Percentiles rank a stretch among this genome's conserved stretches.
Evolutionary conservation across 352 stramenopile species (phyloP).

Genomic region (Phytophthora kernoviae): DNA sequence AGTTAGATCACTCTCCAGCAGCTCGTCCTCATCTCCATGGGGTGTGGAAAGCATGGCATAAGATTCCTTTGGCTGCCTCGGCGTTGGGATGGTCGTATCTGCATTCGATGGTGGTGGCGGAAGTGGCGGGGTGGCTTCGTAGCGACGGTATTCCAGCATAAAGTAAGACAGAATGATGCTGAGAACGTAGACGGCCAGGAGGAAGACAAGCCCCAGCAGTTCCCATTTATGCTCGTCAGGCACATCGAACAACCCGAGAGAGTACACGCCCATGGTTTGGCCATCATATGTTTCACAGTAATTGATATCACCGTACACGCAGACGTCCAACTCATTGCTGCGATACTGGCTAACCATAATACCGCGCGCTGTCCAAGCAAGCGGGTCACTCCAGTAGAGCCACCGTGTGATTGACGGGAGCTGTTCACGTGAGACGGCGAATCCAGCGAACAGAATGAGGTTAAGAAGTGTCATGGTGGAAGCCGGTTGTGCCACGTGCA

Average conservation of each 20-base stretch:
- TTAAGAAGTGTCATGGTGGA: slow-evolving; percentile 48
- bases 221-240: slow-evolving; percentile 45
- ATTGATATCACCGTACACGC: slow-evolving; percentile 41
- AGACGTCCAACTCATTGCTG: slow-evolving; percentile 34
- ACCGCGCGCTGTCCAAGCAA: slow-evolving; percentile 48
- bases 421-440: slow-evolving; percentile 42
- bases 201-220: slow-evolving; percentile 34
- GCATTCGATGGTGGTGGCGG: slow-evolving; percentile 13
- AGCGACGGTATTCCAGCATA: slow-evolving; percentile 40
- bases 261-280: slow-evolving; percentile 41
- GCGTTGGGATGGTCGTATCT: slow-evolving; percentile 11
- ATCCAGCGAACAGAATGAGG: slow-evolving; percentile 56
- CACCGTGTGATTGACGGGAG: slow-evolving; percentile 44
- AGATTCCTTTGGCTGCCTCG: slow-evolving; percentile 36
- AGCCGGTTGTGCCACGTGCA: slow-evolving; percentile 49
- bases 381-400: slow-evolving; percentile 70
- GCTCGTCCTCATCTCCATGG: slow-evolving; percentile 26
- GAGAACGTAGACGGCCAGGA: slow-evolving; percentile 30
- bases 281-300: slow-evolving; percentile 44
- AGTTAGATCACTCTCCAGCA: slow-evolving; percentile 34
- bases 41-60: slow-evolving; percentile 41
- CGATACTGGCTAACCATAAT: slow-evolving; percentile 55
- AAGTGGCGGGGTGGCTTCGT: slow-evolving; percentile 22
- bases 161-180: slow-evolving; percentile 43
- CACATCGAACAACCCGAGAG: slow-evolving; percentile 44